Evolutionary conservation across 2,329 filamentous ascomycete species (phyloP).

Genomic region (Exophiala alcalophila): DNA sequence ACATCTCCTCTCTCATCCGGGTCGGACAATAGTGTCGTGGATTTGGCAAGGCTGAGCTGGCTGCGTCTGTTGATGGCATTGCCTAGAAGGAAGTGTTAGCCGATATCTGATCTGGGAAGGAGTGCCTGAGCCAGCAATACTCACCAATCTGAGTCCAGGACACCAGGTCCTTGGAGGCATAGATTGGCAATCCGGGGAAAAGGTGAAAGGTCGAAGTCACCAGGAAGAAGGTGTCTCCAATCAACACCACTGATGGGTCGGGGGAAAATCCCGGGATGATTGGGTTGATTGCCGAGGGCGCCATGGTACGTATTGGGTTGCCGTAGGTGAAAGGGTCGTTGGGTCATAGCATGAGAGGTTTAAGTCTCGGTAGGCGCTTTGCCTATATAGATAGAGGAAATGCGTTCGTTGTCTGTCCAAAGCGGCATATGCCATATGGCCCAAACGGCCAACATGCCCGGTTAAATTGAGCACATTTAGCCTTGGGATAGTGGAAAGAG

Average conservation of each 20-base stretch:
- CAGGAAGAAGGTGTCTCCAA: constrained; percentile 55
- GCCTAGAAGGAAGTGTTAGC: constrained; percentile 11
- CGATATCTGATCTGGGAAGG: not conserved
- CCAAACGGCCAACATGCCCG: too few relatives aligned
- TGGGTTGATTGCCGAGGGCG: too few relatives aligned
- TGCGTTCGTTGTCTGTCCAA: too few relatives aligned
- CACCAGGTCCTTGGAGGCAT: constrained; percentile 51
- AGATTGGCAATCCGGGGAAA: constrained; percentile 61
- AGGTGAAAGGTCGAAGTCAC: constrained; percentile 62
- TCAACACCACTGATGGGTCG: constrained; percentile 56
- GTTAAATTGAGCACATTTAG: too few relatives aligned
- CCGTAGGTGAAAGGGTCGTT: too few relatives aligned
- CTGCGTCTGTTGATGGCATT: constrained; percentile 36
- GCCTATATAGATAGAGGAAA: too few relatives aligned
- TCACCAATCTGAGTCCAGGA: constrained; percentile 38
- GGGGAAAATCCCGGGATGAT: constrained; percentile 61
- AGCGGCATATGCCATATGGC: too few relatives aligned
- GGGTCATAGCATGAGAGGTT: too few relatives aligned
- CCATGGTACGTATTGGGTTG: too few relatives aligned
- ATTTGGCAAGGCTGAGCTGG: constrained; percentile 38
- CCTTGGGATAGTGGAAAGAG: too few relatives aligned
- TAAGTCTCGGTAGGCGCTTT: too few relatives aligned
- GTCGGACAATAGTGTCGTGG: constrained; percentile 31
- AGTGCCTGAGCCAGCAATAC: not conserved
- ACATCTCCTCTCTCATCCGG: constrained; percentile 22